Conservation (phyloP, 192 early-diverging fungal species). For the Backusella psychrophila region DNA sequence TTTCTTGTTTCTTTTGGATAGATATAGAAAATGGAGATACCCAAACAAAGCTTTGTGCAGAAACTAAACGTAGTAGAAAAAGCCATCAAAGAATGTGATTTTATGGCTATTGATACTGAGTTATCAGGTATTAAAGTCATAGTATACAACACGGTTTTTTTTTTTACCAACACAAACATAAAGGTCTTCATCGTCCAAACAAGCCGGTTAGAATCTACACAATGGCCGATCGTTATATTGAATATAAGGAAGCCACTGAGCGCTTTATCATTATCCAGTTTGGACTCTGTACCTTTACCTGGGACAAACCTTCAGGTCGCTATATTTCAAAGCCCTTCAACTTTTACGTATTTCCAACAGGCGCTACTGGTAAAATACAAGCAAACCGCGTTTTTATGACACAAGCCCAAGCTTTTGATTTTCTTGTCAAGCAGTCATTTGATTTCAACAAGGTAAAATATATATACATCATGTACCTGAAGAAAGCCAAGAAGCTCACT, state of each 20-base stretch:
- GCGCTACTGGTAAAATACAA: conserved; percentile 33
- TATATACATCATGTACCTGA: not conserved
- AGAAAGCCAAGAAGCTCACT: not conserved
- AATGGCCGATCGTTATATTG: conserved; percentile 50
- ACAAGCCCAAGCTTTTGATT: conserved; percentile 55
- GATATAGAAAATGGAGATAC: conserved; percentile 51
- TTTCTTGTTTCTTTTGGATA: not conserved
- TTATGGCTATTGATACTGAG: conserved; percentile 65
- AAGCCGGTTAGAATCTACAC: conserved; percentile 33
- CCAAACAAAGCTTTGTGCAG: conserved; percentile 41
- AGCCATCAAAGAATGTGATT: conserved; percentile 55
- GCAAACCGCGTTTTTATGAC: conserved; percentile 48
- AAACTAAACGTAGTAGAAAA: conserved; percentile 42
- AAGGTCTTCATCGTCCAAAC: conserved; percentile 21
- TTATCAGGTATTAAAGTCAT: conserved; percentile 45
- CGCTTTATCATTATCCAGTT: conserved; percentile 57
- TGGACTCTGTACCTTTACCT: conserved; percentile 61
- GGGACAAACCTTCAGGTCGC: conserved; percentile 38
- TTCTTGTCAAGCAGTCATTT: conserved; percentile 54
- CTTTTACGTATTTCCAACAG: conserved; percentile 59
- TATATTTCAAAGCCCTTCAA: conserved; percentile 68
- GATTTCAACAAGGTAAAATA: conserved; percentile 61
- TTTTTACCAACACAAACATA: not conserved
- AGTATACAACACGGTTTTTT: no score
- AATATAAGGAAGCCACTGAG: conserved; percentile 37